These are phyloP conservation scores for Aspergillus sp. DNA, from an alignment of 2,329 filamentous ascomycete genomes.

Conservation along the genomic window DNA sequence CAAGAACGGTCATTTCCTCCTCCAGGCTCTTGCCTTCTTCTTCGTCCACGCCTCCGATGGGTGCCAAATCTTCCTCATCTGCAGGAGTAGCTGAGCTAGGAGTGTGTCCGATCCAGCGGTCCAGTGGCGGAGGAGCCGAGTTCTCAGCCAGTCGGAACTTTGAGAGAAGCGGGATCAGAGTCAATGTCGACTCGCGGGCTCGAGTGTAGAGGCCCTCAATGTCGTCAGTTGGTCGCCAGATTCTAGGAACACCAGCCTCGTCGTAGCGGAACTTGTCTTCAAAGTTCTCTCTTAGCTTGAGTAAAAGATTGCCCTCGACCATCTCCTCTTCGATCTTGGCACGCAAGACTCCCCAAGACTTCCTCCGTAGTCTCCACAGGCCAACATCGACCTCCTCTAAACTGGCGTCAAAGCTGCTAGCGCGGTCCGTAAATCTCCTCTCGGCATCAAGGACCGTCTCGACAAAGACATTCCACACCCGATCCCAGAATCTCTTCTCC, in stretches of 20 bases:
- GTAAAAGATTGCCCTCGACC: constrained; percentile 92
- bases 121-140: constrained; percentile 77
- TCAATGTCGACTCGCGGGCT: constrained; percentile 88
- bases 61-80: constrained; percentile 86
- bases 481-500: constrained; percentile 93
- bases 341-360: constrained; percentile 89
- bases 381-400: constrained; percentile 90
- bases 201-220: constrained; percentile 95
- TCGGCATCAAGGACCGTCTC: constrained; percentile 85
- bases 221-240: constrained; percentile 96
- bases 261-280: constrained; percentile 99
- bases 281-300: constrained; percentile 97
- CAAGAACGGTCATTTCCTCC: constrained; percentile 94
- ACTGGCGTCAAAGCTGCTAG: constrained; percentile 91
- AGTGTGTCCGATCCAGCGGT: constrained; percentile 78
- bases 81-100: constrained; percentile 75
- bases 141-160: constrained; percentile 79
- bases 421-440: constrained; percentile 80
- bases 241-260: constrained; percentile 88
- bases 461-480: constrained; percentile 86
- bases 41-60: constrained; percentile 92
- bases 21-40: constrained; percentile 93
- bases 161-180: constrained; percentile 85
- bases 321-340: constrained; percentile 96
- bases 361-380: constrained; percentile 87